A percentile compares a stretch with the other conserved stretches of the same genome.
These are phyloP conservation scores for Cordia subcordata DNA, from an alignment of 257 asterid species.

Conservation along the genomic window DNA sequence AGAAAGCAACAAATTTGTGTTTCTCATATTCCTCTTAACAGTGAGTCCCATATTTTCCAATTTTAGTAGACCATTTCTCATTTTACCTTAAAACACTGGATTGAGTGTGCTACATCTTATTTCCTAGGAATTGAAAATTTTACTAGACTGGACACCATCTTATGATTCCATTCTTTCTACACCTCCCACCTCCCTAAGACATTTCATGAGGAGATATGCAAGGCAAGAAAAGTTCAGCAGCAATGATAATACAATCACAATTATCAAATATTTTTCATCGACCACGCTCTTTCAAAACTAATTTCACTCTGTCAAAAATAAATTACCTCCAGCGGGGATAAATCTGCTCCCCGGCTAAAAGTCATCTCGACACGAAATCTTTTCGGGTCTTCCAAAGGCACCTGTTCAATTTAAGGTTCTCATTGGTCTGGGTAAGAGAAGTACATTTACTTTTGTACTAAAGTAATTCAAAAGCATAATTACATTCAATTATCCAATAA, in stretches of 20 bases:
- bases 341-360: conserved; percentile 91
- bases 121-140: not conserved
- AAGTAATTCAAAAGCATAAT: too few species aligned
- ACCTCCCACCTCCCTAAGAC: not conserved
- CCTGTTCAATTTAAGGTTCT: conserved; percentile 36
- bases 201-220: not conserved
- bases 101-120: too few species aligned
- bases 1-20: too few species aligned
- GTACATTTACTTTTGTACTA: not conserved
- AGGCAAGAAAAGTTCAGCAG: not conserved
- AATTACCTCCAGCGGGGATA: conserved; percentile 81
- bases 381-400: conserved; percentile 76
- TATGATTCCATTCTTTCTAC: not conserved
- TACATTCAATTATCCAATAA: too few species aligned
- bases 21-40: too few species aligned
- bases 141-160: not conserved
- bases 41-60: not conserved
- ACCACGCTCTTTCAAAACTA: conserved; percentile 1
- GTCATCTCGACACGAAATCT: conserved; percentile 83
- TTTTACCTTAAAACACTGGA: too few species aligned
- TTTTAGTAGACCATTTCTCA: too few species aligned
- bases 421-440: conserved; percentile 10
- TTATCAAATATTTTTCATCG: not conserved
- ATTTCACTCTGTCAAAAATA: not conserved
- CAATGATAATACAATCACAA: not conserved